Percentiles rank a stretch among this genome's conserved stretches.
phyloP scores from a whole-genome alignment of 441 rosid genomes.

The Adansonia rubrostipa region DNA sequence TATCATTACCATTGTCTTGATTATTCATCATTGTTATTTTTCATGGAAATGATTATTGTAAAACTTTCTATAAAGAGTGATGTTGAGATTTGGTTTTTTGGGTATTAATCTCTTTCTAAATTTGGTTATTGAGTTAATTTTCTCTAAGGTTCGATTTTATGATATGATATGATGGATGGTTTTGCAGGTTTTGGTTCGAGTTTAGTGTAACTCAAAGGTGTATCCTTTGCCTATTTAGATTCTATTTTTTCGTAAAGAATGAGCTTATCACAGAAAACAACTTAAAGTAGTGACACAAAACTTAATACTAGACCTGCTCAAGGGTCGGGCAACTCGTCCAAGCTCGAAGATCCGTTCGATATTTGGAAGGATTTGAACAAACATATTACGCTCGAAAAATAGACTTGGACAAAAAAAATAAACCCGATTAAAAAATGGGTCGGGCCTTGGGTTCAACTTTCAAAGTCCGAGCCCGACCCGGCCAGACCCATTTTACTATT shows the following conservation, averaged over 20 bases:
- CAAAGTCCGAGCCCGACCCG: too few relatives aligned
- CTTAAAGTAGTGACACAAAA: too few relatives aligned
- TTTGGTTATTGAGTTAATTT: constrained; percentile 5
- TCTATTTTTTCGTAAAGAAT: constrained; percentile 48
- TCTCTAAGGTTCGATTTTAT: constrained; percentile 23
- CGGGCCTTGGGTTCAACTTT: too few relatives aligned
- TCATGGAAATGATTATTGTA: neutral
- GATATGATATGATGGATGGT: constrained; percentile 14
- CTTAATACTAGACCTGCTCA: too few relatives aligned
- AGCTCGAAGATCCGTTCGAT: too few relatives aligned
- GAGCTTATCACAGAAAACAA: constrained; percentile 53
- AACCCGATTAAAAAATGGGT: too few relatives aligned
- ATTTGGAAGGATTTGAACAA: too few relatives aligned
- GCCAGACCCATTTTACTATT: too few relatives aligned
- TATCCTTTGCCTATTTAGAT: constrained; percentile 33
- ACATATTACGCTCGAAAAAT: too few relatives aligned
- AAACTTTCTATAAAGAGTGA: neutral
- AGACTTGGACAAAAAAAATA: too few relatives aligned
- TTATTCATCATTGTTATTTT: neutral
- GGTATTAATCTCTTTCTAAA: constrained; percentile 23
- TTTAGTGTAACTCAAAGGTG: constrained; percentile 20
- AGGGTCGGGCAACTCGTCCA: too few relatives aligned
- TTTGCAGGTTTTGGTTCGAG: constrained; percentile 79
- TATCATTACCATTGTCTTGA: neutral
- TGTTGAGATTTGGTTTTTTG: neutral